Base-by-base conservation (phyloP, 202 grass and related monocot genomes). In the Eragrostis tef region DNA sequence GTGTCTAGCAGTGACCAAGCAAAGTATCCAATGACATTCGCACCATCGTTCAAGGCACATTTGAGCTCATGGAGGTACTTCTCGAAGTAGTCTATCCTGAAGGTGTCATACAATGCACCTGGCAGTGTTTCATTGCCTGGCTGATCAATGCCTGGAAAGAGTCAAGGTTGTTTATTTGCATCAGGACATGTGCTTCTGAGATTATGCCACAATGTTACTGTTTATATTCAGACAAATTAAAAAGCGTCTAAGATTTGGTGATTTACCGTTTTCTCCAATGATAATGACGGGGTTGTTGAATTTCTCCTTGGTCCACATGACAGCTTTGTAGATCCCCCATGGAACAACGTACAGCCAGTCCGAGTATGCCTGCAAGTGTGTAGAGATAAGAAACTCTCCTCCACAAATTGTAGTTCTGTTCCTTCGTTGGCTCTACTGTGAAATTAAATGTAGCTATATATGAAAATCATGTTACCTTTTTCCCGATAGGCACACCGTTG, bases 281-380 rank as follows among this genome's bases (percentile, higher is more conserved):
- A 93, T 86, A 17, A 97, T 87, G 8, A 83, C 22, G 0, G 90
- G 90, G 64, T 89, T 80, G 69, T 75, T 83, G 73, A 85, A 96
- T 49, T 88, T 89, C 67, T 96, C 88, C 77, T 96, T 96, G 20
- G 92, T 87, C 73, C 92, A 88, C n/a, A 85, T 76, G n/a, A 96
- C 77, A 47, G 86, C 93, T 27, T 92, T 88, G 85, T 96, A 96
- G 67, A 96, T 81, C 0, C 93, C 90, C 83, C 87, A 87, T 1
- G 90, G 90, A 34, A 96, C 90, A 19, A 93, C 87, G n/a, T 93
- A 96, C 45, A 96, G 78, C 93, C 93, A 93, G 12, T 89, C 69
- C 0, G 90, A 93, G 72, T 85, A 67, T 1, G 78, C 93, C 93
- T 96, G 88, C 50, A 50, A 0, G 22, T 79, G 43, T 85, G 77